Conservation (phyloP, 148 eudicot species). For the Beta vulgaris region DNA sequence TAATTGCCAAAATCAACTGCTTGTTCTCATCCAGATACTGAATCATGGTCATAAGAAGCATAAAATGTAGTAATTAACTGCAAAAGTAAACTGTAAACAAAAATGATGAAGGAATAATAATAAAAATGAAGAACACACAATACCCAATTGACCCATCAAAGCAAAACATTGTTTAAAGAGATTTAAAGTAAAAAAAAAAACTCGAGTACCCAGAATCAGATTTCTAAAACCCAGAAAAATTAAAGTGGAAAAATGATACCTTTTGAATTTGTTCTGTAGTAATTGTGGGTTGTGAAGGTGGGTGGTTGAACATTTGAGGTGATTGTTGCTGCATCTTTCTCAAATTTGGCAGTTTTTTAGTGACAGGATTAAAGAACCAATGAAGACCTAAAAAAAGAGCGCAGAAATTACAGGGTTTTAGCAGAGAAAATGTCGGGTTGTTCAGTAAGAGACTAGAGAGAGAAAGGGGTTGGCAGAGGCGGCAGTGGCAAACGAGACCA, state of each 20-base stretch:
- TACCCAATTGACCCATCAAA: constrained; percentile 6
- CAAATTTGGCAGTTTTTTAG: not conserved
- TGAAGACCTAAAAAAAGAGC: not conserved
- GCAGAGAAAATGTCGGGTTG: constrained; percentile 15
- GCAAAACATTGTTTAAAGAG: not conserved
- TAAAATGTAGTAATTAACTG: not conserved
- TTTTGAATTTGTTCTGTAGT: constrained; percentile 74
- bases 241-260: constrained; percentile 31
- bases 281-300: constrained; percentile 35
- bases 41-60: constrained; percentile 23
- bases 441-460: not conserved
- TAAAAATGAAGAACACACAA: not conserved
- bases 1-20: constrained; percentile 70
- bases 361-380: not conserved
- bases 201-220: constrained; percentile 3
- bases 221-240: not conserved
- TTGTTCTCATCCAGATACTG: constrained; percentile 87
- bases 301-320: constrained; percentile 29
- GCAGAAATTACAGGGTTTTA: constrained; percentile 11
- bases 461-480: constrained; percentile 13
- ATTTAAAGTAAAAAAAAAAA: constrained; percentile 13
- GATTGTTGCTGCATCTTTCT: constrained; percentile 28
- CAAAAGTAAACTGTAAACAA: not conserved
- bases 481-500: constrained; percentile 9
- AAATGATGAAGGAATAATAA: no score